A percentile compares a stretch with the other conserved stretches of the same genome.
Evolutionary conservation across 2,329 filamentous ascomycete species (phyloP).

Genomic region (Xylaria multiplex): DNA sequence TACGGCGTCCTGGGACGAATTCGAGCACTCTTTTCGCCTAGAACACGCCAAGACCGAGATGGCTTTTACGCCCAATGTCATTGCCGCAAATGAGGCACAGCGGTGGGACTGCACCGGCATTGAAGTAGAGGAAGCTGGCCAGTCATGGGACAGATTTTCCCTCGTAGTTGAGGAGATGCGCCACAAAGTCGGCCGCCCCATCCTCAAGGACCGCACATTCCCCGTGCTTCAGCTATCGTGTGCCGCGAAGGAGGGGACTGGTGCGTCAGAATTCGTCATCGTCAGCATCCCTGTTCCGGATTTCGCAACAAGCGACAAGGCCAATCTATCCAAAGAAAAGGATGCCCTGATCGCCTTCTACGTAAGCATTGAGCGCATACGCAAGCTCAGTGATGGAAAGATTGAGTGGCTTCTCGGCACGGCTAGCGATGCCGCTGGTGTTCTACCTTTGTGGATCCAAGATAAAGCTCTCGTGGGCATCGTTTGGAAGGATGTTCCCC

Average conservation of each 20-base stretch:
- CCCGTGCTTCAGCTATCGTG: constrained; percentile 71
- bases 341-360: constrained; percentile 68
- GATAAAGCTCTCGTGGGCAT: constrained; percentile 69
- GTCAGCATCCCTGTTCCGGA: constrained; percentile 65
- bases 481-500: constrained; percentile 76
- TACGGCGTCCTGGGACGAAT: constrained; percentile 72
- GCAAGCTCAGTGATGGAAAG: constrained; percentile 53
- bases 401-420: constrained; percentile 85
- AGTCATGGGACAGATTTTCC: constrained; percentile 59
- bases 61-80: constrained; percentile 67
- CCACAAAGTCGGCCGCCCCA: constrained; percentile 67
- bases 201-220: constrained; percentile 73
- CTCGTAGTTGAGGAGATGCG: constrained; percentile 71
- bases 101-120: constrained; percentile 59
- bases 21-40: constrained; percentile 67
- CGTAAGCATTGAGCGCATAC: constrained; percentile 71
- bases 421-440: constrained; percentile 74
- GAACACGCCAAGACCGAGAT: constrained; percentile 66
- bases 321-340: constrained; percentile 53
- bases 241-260: constrained; percentile 49
- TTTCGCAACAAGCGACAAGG: constrained; percentile 49
- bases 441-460: constrained; percentile 73
- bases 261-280: constrained; percentile 61
- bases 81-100: constrained; percentile 58
- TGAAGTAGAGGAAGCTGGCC: constrained; percentile 51